Evolutionary conservation across 2,329 filamentous ascomycete species (phyloP), one percentile per base, ranked within the genome.

Genomic region (Chaetomium sp.): DNA sequence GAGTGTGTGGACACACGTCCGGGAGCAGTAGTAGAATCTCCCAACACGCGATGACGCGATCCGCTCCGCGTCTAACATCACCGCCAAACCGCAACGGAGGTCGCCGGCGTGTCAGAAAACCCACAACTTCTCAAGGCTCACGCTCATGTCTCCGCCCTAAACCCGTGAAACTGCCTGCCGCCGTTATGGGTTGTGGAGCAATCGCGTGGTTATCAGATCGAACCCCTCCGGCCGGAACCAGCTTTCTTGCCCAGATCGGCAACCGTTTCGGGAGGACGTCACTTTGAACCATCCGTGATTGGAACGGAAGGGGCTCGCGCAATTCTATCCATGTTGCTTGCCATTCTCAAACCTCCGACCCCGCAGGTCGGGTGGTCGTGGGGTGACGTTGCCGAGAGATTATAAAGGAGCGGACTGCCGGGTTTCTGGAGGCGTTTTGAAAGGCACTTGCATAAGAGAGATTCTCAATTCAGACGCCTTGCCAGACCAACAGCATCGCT

Each of bases 1-100:
- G 23, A 56, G 23, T 1, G 29, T 13, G 60, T 33, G 54, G 54
- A 27, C 53, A 38, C 38, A 42, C 16, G 38, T n/a, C 4, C 5
- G n/a, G 16, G 38, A 42, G 5, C 38, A 29, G 25, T 21, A 25
- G 35, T 19, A 29, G 27, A 35, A 27, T 8, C 25, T 53, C 33
- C 29, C 16, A 47, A 63, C 50, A 59, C 57, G 63, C 66, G 70
- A 74, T 74, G 67, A 68, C 71, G 70, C 69, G 67, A 72, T 73
- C 64, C 38, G 33, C 63, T 65, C 67, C 65, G 63, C 66, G 69
- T 69, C 70, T 74, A 71, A 57, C 71, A 73, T 68, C 70, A 74
- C 70, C 62, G 25, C 47, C 23, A 31, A 45, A 16, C 57, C 59
- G 51, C 35, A 33, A 57, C 62, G 56, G 62, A 59, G 27, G 27